Percentiles rank a stretch among this genome's conserved stretches.
Conservation (phyloP, 371 early-diverging fungal species). For the Rhizopus sp. region DNA sequence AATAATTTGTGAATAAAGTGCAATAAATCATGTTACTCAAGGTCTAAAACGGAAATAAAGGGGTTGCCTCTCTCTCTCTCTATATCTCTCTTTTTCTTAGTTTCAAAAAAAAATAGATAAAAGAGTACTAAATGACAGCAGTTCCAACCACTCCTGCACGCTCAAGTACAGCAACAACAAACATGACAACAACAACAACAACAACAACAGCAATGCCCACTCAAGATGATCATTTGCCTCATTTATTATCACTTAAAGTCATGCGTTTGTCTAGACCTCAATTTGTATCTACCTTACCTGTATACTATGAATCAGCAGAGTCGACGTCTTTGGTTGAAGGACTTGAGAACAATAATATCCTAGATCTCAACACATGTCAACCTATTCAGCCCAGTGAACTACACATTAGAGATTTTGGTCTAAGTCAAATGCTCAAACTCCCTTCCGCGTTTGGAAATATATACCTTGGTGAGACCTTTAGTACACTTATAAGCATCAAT, state of each 20-base stretch:
- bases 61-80: neutral
- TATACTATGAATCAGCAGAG: conserved; percentile 45
- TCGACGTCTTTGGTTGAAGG: conserved; percentile 33
- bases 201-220: conserved; percentile 6
- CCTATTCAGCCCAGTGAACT: conserved; percentile 26
- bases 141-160: neutral
- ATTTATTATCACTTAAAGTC: conserved; percentile 84
- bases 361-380: conserved; percentile 39
- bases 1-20: too few species aligned
- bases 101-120: too few species aligned
- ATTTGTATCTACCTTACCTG: conserved; percentile 58
- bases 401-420: conserved; percentile 61
- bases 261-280: conserved; percentile 89
- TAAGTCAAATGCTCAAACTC: conserved; percentile 67
- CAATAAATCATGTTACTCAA: too few species aligned
- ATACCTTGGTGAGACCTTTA: conserved; percentile 93
- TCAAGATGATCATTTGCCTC: conserved; percentile 55
- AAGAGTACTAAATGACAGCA: neutral
- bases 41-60: too few species aligned
- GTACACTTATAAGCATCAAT: conserved; percentile 83
- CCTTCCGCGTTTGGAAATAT: conserved; percentile 86
- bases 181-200: neutral
- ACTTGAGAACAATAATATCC: conserved; percentile 45
- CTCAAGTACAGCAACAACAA: neutral
- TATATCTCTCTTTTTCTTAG: conserved; percentile 6